Evolutionary conservation across 805 yeast species (phyloP).

Genomic region (Saccharomycopsis guyanensis): DNA sequence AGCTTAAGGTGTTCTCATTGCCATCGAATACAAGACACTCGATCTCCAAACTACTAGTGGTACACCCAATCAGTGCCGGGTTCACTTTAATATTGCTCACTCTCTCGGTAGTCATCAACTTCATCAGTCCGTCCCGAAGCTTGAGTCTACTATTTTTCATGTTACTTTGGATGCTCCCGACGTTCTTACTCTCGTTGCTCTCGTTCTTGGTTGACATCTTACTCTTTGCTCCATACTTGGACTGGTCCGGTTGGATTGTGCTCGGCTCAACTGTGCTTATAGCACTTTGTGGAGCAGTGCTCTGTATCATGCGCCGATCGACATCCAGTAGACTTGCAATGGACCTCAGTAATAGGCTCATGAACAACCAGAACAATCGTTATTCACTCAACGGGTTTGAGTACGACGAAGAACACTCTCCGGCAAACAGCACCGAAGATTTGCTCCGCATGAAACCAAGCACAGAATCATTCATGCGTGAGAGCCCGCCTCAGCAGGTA

Average conservation of each 20-base stretch:
- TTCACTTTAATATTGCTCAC: constrained; percentile 40
- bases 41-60: constrained; percentile 53
- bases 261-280: constrained; percentile 59
- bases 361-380: constrained; percentile 10
- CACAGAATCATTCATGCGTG: background rate
- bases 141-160: constrained; percentile 41
- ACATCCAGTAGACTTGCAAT: constrained; percentile 16
- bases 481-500: background rate
- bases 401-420: background rate
- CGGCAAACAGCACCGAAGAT: background rate
- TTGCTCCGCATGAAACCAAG: background rate
- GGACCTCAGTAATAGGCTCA: constrained; percentile 9
- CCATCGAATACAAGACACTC: constrained; percentile 55
- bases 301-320: constrained; percentile 63
- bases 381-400: constrained; percentile 5
- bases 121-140: constrained; percentile 25
- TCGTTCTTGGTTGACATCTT: constrained; percentile 78
- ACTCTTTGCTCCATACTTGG: constrained; percentile 64
- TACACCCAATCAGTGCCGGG: constrained; percentile 59
- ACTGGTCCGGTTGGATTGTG: constrained; percentile 83
- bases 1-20: constrained; percentile 35
- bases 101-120: constrained; percentile 34
- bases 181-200: constrained; percentile 61
- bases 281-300: constrained; percentile 53
- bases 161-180: constrained; percentile 53